Evolutionary conservation across 805 yeast species (phyloP), one percentile per base, ranked within the genome.

Genomic region (Metschnikowia baotianmanensis): DNA sequence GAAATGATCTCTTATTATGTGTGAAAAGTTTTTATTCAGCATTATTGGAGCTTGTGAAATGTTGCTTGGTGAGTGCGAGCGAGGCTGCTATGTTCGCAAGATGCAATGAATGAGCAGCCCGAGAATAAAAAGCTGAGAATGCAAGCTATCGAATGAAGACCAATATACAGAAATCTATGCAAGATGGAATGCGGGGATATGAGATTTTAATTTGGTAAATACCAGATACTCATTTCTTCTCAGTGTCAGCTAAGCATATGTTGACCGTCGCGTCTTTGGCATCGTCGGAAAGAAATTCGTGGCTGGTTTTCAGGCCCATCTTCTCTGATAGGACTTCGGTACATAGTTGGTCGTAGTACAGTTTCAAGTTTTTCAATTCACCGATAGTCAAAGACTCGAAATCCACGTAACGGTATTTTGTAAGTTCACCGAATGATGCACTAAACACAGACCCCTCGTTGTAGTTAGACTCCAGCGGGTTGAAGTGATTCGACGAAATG

Each of bases 321-420:
- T 49, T 49, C 11, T 34, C 37, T 18, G 46, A 25, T 12, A 46
- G 21, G n/a, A 49, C 31, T 34, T 51, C 55, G 11, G 41, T 37
- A 46, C 74, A 69, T 37, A 69, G 53, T 43, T 63, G 69, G 48
- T 69, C 73, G 33, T 69, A 69, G 45, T 50, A 64, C 12, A 26
- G 32, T 45, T 69, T 69, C 50, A 69, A 46, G 9, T 38, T 45
- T 30, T 61, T 52, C 42, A 69, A 55, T 38, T 69, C 73, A 38
- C 51, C 59, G 29, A 69, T 53, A 2, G 68, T 57, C 41, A 69
- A 50, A 18, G 52, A 48, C 15, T 68, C 73, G 43, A 69, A 65
- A 20, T 67, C 72, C 2, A 50, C 50, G 43, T 59, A 53, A 25
- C 61, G 65, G 45, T 48, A 69, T 42, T 56, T 56, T 23, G 65